Percentiles rank a stretch among this genome's conserved stretches.
Conservation (phyloP, 768 basidiomycete species). For the Tubosaeta sp. region DNA sequence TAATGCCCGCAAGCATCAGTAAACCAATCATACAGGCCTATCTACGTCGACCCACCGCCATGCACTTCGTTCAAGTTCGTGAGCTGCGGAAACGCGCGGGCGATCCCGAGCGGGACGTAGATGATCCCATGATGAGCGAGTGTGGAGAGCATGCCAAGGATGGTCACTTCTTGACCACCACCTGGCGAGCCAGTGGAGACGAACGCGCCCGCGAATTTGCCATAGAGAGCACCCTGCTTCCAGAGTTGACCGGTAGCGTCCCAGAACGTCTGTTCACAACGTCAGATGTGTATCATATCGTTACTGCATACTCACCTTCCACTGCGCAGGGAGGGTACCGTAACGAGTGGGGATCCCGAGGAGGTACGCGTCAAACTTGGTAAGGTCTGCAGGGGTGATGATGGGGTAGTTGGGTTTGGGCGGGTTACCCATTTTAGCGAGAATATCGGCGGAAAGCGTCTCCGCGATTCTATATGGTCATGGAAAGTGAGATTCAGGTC, state of each 20-base stretch:
- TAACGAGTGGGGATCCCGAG: not conserved
- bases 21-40: no score
- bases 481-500: not conserved
- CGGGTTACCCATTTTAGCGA: constrained; percentile 65
- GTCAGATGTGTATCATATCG: constrained; percentile 11
- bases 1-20: constrained; percentile 23
- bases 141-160: constrained; percentile 48
- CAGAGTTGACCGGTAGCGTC: constrained; percentile 69
- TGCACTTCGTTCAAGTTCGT: constrained; percentile 45
- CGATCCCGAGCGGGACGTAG: constrained; percentile 70
- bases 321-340: constrained; percentile 36
- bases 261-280: constrained; percentile 55
- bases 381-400: not conserved
- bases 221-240: constrained; percentile 52
- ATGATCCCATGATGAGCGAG: constrained; percentile 70
- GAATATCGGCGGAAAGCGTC: constrained; percentile 67
- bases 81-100: constrained; percentile 39
- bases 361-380: not conserved
- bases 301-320: constrained; percentile 48
- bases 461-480: constrained; percentile 78
- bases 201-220: constrained; percentile 75
- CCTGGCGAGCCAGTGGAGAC: constrained; percentile 66
- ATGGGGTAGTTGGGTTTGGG: constrained; percentile 44
- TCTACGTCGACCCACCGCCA: constrained; percentile 42
- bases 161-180: constrained; percentile 72